A percentile compares a stretch with the other conserved stretches of the same genome.
These are phyloP conservation scores for Aphanomyces invadans DNA, from an alignment of 352 stramenopile species.

Conservation along the genomic window DNA sequence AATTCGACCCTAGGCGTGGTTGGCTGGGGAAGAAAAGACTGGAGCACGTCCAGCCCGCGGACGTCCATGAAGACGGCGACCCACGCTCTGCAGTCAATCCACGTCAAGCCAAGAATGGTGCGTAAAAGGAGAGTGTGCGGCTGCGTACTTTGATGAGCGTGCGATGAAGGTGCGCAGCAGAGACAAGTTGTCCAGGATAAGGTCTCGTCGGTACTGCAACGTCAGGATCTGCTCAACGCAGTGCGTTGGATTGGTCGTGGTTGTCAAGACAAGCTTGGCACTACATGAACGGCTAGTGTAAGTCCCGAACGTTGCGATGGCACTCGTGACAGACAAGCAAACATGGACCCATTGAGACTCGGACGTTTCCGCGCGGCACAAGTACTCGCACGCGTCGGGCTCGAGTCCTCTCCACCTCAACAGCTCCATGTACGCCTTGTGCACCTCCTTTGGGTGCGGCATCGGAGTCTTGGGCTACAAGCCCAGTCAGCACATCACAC, in stretches of 20 bases:
- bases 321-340: not conserved
- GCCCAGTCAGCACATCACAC: not conserved
- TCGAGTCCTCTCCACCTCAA: not conserved
- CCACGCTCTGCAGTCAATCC: not conserved
- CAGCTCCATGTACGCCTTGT: not conserved
- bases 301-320: no score
- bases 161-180: not conserved
- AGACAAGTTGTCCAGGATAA: not conserved
- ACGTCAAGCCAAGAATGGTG: no score
- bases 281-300: no score
- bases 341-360: slow-evolving; percentile 1
- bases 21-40: slow-evolving; percentile 3
- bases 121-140: not conserved
- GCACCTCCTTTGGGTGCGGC: not conserved
- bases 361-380: not conserved
- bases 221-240: not conserved
- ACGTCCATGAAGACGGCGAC: not conserved
- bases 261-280: not conserved
- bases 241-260: not conserved
- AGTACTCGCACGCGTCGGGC: not conserved
- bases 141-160: not conserved
- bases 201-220: not conserved
- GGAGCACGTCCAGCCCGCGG: not conserved
- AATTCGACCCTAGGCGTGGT: not conserved
- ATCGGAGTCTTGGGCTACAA: not conserved